phyloP scores from a whole-genome alignment of 2,329 filamentous ascomycete genomes.

The Blastomyces percursus region DNA sequence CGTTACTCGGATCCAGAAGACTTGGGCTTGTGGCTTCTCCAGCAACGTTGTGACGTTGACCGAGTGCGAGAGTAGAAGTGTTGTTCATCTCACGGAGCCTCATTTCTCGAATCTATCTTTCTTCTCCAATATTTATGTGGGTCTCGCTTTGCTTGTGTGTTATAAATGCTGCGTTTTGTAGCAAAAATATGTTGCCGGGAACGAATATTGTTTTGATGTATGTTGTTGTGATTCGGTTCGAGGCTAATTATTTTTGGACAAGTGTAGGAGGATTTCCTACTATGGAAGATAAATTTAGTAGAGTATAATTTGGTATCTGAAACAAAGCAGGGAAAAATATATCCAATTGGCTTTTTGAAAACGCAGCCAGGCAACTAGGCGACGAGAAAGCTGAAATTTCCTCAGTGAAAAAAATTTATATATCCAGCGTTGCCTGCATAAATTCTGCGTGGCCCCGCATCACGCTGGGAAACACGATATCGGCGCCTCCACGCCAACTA shows the following conservation, averaged over 20 bases:
- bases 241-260: background rate
- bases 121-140: background rate
- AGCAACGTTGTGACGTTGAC: background rate
- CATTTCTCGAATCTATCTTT: background rate
- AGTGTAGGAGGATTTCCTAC: background rate
- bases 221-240: background rate
- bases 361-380: background rate
- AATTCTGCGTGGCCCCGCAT: background rate
- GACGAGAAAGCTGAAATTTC: background rate
- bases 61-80: background rate
- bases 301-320: background rate
- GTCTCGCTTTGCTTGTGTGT: background rate
- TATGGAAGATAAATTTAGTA: background rate
- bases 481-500: background rate
- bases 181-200: background rate
- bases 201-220: no score
- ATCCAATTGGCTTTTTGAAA: background rate
- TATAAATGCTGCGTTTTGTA: background rate
- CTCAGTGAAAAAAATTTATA: background rate
- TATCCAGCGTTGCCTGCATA: background rate
- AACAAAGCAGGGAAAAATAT: background rate
- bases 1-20: background rate
- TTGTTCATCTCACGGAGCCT: background rate
- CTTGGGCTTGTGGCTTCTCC: background rate
- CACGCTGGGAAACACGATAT: slow-evolving; percentile 5